These are phyloP conservation scores for Heliophila coronopifolia DNA, from an alignment of 441 rosid species.

Conservation along the genomic window DNA sequence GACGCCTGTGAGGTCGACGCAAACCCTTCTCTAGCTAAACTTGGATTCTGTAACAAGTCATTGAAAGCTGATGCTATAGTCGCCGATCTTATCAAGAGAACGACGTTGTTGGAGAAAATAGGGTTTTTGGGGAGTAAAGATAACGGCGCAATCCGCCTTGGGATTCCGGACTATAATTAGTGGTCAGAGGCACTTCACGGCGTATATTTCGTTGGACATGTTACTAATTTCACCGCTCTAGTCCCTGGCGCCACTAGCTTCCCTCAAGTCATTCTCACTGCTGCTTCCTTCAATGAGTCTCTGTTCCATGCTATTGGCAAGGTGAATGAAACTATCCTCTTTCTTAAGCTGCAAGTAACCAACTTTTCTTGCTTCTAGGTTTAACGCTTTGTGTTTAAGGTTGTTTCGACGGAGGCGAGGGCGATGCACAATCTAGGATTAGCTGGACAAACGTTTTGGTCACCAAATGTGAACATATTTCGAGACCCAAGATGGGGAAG, in stretches of 20 bases:
- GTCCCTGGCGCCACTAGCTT: slow-evolving; percentile 71
- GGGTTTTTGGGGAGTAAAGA: slow-evolving; percentile 38
- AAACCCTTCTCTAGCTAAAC: slow-evolving; percentile 35
- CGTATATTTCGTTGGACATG: slow-evolving; percentile 58
- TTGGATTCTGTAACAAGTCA: slow-evolving; percentile 45
- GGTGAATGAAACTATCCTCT: too few species aligned
- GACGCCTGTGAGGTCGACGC: slow-evolving; percentile 44
- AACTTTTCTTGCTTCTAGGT: too few species aligned
- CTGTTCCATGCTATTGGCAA: too few species aligned
- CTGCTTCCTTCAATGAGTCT: slow-evolving; percentile 67
- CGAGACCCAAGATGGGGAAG: slow-evolving; percentile 82
- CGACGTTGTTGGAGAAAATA: slow-evolving; percentile 53
- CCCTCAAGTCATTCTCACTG: slow-evolving; percentile 75
- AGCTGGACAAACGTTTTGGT: slow-evolving; percentile 67
- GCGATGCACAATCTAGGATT: slow-evolving; percentile 76
- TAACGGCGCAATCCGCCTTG: slow-evolving; percentile 35
- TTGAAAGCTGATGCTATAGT: slow-evolving; percentile 36
- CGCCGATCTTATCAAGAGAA: slow-evolving; percentile 40
- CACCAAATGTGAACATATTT: slow-evolving; percentile 66
- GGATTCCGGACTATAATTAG: slow-evolving; percentile 69
- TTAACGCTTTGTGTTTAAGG: slow-evolving; percentile 55
- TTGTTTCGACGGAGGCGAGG: slow-evolving; percentile 71
- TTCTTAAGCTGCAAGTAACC: too few species aligned
- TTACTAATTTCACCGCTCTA: slow-evolving; percentile 54
- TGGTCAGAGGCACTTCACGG: slow-evolving; percentile 84